Conservation (phyloP, 768 basidiomycete genomes). For the Leccinum subgranulosum region DNA sequence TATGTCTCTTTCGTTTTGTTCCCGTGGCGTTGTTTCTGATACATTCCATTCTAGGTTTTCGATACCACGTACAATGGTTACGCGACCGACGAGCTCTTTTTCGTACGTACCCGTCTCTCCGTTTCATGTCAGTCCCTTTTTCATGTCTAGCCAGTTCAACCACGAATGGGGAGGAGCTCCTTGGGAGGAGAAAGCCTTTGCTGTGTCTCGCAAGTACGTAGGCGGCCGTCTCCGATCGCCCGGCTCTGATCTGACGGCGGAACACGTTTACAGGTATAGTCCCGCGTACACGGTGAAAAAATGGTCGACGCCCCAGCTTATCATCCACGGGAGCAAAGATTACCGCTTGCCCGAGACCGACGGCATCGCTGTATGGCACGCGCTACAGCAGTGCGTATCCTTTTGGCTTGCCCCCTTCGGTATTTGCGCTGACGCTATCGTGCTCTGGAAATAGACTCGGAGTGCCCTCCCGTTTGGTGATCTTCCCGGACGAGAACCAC, state of each 20-base stretch:
- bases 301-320: slow-evolving; percentile 82
- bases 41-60: slow-evolving; percentile 50
- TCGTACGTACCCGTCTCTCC: slow-evolving; percentile 47
- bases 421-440: background rate
- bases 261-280: slow-evolving; percentile 49
- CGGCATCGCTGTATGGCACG: slow-evolving; percentile 81
- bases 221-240: background rate
- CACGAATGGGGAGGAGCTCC: slow-evolving; percentile 85
- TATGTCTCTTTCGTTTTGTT: slow-evolving; percentile 31
- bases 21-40: background rate
- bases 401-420: background rate
- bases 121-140: background rate
- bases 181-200: slow-evolving; percentile 61
- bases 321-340: slow-evolving; percentile 87
- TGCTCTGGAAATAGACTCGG: slow-evolving; percentile 45
- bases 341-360: slow-evolving; percentile 85
- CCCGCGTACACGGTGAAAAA: slow-evolving; percentile 79
- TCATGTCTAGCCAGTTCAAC: slow-evolving; percentile 57
- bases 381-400: slow-evolving; percentile 69
- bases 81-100: slow-evolving; percentile 89
- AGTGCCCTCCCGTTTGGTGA: slow-evolving; percentile 71
- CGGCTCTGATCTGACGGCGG: background rate
- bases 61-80: slow-evolving; percentile 79
- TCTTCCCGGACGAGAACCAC: slow-evolving; percentile 91
- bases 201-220: slow-evolving; percentile 53